Base-by-base conservation (phyloP, 805 yeast genomes). In the Alloascoidea africana region DNA sequence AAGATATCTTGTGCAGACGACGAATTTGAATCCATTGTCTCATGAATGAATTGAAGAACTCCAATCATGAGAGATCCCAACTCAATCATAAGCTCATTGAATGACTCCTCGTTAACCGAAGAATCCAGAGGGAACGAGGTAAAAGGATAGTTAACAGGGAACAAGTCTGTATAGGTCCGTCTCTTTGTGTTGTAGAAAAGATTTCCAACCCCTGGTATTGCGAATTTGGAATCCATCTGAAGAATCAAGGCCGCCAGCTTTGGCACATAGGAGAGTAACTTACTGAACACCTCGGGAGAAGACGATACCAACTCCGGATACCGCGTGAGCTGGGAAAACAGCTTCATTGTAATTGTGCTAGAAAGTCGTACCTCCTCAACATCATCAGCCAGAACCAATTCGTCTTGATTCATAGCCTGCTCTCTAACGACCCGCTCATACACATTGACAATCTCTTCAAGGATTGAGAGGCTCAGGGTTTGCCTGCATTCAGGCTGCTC, bases 61-160 rank as follows among this genome's bases (percentile, higher is more conserved):
- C 50, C 41, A 34, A 49, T 45, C 30, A 51, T 37, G n/a, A 80
- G 60, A 13, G 77, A 66, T 4, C 78, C 62, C 36, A 83, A 52
- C 50, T 85, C 96, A 33, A 81, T 59, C 38, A 84, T 58, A 2
- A 79, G 62, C 51, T 85, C 96, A 17, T 76, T 83, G 40, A 80
- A 62, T 1, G 66, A 60, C 44, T 75, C 81, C 43, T 77, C 82
- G 43, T 73, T 71, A 14, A 82, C 80, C 34, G 76, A 63, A 0
- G 91, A 77, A 50, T 85, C 94, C 45, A 81, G 69, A 0, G 87
- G 73, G 18, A 64, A 49, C 33, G 73, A 76, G 35, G 58, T 57
- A 49, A 78, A 77, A 14, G 94, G 94, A 48, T 68, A 71, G 13
- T 58, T 54, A 18, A 65, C 62, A 5, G 91, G 94, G 60, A 84